Evolutionary conservation across 2,329 filamentous ascomycete genomes (phyloP), one percentile per base, ranked within the genome.

Genomic region (Lasiodiplodia sp.): DNA sequence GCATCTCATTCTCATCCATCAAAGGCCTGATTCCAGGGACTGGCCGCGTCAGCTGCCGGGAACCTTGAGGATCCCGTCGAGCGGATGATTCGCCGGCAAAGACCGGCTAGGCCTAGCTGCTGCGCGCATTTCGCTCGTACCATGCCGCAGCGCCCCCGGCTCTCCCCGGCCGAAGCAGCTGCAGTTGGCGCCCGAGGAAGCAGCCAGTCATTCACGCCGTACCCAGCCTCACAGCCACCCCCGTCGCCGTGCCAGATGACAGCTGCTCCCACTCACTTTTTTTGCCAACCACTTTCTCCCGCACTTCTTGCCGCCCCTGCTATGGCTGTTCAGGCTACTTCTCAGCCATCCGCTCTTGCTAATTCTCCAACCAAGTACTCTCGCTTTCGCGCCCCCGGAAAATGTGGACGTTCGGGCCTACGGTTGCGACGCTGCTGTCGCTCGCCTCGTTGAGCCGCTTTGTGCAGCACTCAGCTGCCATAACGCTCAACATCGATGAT

Each of bases 141-240:
- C 40, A 28, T 63, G 58, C 40, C 40, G 58, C 58, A 51, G 40
- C 25, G 23, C 18, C 12, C 21, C 56, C n/a, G 37, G 21, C 55
- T 21, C 34, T 47, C 44, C 44, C 44, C 44, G 44, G 44, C 44
- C 44, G 44, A 47, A 47, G 44, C 44, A 47, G 44, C 44, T 47
- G 44, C 44, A 8, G 21, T 47, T 47, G n/a, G 44, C 40, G 18
- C 40, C 40, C 40, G 7, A 47, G 38, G 18, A 16, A 8, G 23
- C 21, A n/a, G 21, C 21, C 16, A 12, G 56, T 44, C 57, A 49
- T 23, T 2, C 57, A 23, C 8, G 16, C 57, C 23, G 34, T 25
- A 21, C 58, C 31, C 58, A 31, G 58, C 58, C 58, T 63, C 58
- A 63, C 58, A 63, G 58, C 58, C 58, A 51, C 58, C 58, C 49